These are phyloP conservation scores for Thamnidium elegans DNA, from an alignment of 192 early-diverging fungal species.

Conservation along the genomic window DNA sequence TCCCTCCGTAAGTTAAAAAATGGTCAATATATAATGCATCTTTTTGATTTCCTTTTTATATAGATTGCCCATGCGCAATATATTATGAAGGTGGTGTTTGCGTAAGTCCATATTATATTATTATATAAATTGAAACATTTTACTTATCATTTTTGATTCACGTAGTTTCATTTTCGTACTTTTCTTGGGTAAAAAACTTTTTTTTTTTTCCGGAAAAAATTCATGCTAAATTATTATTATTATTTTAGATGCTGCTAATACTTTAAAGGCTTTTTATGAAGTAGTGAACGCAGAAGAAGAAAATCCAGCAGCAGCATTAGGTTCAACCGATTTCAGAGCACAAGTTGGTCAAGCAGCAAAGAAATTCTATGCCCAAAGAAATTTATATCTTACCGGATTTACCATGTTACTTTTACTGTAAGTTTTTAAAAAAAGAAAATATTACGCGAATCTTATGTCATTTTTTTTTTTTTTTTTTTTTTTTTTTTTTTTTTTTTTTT, in stretches of 20 bases:
- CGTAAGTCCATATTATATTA: slow-evolving; percentile 33
- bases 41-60: slow-evolving; percentile 2
- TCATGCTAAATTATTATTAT: not conserved
- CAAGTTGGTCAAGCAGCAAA: slow-evolving; percentile 39
- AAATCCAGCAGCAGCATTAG: not conserved
- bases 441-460: not conserved
- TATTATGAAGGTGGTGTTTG: slow-evolving; percentile 48
- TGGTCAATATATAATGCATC: not conserved
- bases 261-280: slow-evolving; percentile 34
- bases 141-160: not conserved
- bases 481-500: not conserved
- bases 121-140: not conserved
- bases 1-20: slow-evolving; percentile 29
- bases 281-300: slow-evolving; percentile 10
- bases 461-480: not conserved
- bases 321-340: slow-evolving; percentile 32
- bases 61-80: slow-evolving; percentile 35
- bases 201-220: not conserved
- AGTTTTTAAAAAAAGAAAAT: slow-evolving; percentile 1
- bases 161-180: slow-evolving; percentile 51
- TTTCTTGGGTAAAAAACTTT: slow-evolving; percentile 52
- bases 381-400: slow-evolving; percentile 60
- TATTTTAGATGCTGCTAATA: slow-evolving; percentile 48
- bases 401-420: slow-evolving; percentile 52
- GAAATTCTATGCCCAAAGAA: slow-evolving; percentile 58